These are phyloP conservation scores for Phellinidium pouzarii DNA, from an alignment of 1,284 basidiomycete genomes.

Conservation along the genomic window DNA sequence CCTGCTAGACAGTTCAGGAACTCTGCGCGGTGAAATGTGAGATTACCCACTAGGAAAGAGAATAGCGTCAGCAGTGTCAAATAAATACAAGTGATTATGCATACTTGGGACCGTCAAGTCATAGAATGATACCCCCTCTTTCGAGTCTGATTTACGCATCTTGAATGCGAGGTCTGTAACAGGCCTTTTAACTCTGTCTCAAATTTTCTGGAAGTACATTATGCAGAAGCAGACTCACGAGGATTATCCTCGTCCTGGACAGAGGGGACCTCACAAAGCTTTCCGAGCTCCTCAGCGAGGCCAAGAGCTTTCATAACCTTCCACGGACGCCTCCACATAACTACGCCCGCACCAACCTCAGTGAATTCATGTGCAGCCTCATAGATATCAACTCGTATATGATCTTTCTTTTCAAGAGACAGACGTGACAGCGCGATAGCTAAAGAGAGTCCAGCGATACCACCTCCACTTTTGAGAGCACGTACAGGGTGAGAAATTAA, in stretches of 20 bases:
- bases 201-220: no score
- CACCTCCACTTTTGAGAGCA: constrained; percentile 29
- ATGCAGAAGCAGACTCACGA: constrained; percentile 1
- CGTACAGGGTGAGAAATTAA: background rate
- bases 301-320: constrained; percentile 28
- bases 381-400: constrained; percentile 34
- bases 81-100: constrained; percentile 3
- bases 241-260: constrained; percentile 5
- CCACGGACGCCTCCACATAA: constrained; percentile 32
- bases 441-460: constrained; percentile 33
- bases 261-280: constrained; percentile 6
- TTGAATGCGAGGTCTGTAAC: constrained; percentile 27
- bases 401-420: constrained; percentile 19
- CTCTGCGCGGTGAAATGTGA: constrained; percentile 37
- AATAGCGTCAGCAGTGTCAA: background rate
- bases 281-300: constrained; percentile 21
- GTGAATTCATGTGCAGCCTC: constrained; percentile 31
- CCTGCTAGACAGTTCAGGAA: constrained; percentile 35
- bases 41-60: constrained; percentile 30
- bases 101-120: constrained; percentile 29
- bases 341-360: constrained; percentile 33
- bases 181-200: background rate
- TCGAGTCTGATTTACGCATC: constrained; percentile 31
- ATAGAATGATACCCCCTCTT: constrained; percentile 27
- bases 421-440: constrained; percentile 31